Base-by-base conservation (phyloP, 495 filamentous ascomycete species). In the Lindgomyces ingoldianus region DNA sequence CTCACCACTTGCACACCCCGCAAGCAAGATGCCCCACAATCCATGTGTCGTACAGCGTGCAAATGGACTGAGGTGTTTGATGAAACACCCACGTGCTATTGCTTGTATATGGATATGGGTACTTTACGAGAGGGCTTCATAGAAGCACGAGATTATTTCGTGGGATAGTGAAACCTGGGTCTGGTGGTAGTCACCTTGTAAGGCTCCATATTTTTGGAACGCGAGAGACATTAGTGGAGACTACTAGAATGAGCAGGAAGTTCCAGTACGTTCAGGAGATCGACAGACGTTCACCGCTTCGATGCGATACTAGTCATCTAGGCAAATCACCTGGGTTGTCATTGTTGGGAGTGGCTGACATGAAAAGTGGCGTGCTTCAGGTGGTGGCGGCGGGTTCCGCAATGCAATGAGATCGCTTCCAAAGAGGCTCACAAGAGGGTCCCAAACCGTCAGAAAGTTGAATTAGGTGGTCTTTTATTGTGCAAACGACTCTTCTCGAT, bases 11-110 rank as follows among this genome's bases (percentile, higher is more conserved):
- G 33, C 33, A 6, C 33, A 14, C 44, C 44, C 44, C 44, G 44
- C 44, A 47, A 19, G 14, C 21, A 24, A 47, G 44, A 47, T 47
- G 44, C 44, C 44, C 44, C 44, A 47, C 44, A 47, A 8, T 47
- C 8, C 44, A 47, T 47, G 4, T 47, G 36, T 42, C 36, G 44
- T 39, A 19, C 44, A 24, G 44, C 4, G 6, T 24, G 21, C 18
- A 47, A 47, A 8, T 47, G 44, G 44, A 8, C 44, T 47, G 6
- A 39, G 33, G 33, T 6, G 6, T 39, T 39, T 14, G 6, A 14
- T 39, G 33, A 39, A 39, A 39, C 33, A 39, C 14, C 14, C 33
- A 39, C 33, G 14, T 39, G 14, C 33, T 14, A 14, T 6, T 6
- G 33, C 33, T 14, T 6, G 33, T 39, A 39, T 39, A 6, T 39